Evolutionary conservation across 2,329 filamentous ascomycete species (phyloP).

Genomic region (Dactylellina haptotyla): DNA sequence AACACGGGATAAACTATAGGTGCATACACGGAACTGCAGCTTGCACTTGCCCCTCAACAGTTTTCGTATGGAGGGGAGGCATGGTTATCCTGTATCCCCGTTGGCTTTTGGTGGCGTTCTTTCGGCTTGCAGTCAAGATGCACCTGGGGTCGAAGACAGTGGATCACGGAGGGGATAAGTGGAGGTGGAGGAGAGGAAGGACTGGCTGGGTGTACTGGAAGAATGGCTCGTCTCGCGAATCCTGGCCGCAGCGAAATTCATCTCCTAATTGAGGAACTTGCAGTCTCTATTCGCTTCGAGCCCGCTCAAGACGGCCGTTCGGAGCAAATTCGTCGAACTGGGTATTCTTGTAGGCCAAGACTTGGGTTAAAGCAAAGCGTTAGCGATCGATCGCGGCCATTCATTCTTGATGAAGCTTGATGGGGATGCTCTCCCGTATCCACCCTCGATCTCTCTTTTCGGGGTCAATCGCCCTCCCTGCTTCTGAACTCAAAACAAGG

Average conservation of each 20-base stretch:
- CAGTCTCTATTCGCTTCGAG: slow-evolving; percentile 13
- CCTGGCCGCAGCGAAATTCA: slow-evolving; percentile 9
- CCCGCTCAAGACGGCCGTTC: not conserved
- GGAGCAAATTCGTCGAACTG: not conserved
- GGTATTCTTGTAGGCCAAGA: not conserved
- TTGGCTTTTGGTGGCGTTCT: slow-evolving; percentile 34
- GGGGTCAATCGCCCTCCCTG: not conserved
- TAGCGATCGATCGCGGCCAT: slow-evolving; percentile 5
- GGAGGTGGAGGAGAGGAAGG: slow-evolving; percentile 40
- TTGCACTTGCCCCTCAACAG: not conserved
- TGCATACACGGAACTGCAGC: slow-evolving; percentile 9
- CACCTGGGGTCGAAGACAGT: slow-evolving; percentile 14
- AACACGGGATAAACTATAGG: slow-evolving; percentile 37
- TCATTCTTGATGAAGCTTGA: not conserved
- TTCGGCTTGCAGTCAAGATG: not conserved
- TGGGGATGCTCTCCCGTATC: slow-evolving; percentile 21
- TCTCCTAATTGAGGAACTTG: slow-evolving; percentile 25
- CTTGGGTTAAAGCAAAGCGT: not conserved
- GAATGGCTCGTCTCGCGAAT: not conserved
- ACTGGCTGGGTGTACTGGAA: slow-evolving; percentile 10
- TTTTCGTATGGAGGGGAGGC: not conserved
- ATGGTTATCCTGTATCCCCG: not conserved
- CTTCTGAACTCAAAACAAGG: not conserved
- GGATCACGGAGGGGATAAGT: slow-evolving; percentile 42
- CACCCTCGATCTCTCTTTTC: not conserved